Evolutionary conservation across 2,329 filamentous ascomycete species (phyloP).

Genomic region (Aspergillus brasiliensis): DNA sequence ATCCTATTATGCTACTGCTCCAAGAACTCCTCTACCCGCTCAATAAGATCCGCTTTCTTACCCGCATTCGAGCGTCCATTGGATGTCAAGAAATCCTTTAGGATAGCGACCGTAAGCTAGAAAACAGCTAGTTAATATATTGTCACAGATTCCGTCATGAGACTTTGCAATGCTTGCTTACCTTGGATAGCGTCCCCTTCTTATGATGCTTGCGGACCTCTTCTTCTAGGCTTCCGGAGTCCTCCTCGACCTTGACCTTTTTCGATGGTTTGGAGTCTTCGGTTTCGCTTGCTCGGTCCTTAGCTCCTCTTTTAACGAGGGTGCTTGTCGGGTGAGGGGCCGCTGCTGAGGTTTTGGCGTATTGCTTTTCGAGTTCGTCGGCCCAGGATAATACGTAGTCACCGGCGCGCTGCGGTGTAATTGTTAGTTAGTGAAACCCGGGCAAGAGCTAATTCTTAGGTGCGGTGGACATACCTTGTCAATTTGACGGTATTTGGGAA

Average conservation of each 20-base stretch:
- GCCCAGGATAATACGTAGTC: constrained; percentile 79
- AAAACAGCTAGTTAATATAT: constrained; percentile 8
- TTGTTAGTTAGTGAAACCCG: not conserved
- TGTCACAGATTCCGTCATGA: not conserved
- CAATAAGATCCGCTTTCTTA: constrained; percentile 56
- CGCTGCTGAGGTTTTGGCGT: constrained; percentile 43
- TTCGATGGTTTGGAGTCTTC: constrained; percentile 43
- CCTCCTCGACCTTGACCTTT: constrained; percentile 47
- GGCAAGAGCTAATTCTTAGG: not conserved
- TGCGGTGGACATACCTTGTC: constrained; percentile 60
- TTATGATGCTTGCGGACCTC: constrained; percentile 45
- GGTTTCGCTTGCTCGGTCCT: constrained; percentile 25
- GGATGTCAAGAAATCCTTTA: constrained; percentile 51
- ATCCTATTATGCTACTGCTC: constrained; percentile 34
- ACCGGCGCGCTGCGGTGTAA: constrained; percentile 63
- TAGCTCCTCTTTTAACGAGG: constrained; percentile 51
- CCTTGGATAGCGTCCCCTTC: constrained; percentile 48
- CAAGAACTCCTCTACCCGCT: constrained; percentile 51
- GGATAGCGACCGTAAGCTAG: constrained; percentile 48
- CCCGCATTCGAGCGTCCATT: constrained; percentile 47
- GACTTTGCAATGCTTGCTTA: constrained; percentile 11
- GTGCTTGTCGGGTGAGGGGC: constrained; percentile 45
- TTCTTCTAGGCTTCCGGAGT: constrained; percentile 31
- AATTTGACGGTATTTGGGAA: constrained; percentile 84
- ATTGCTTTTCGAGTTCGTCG: constrained; percentile 64